Evolutionary conservation across 768 basidiomycete genomes (phyloP), one percentile per base, ranked within the genome.

Genomic region (Psilocybe cubensis): DNA sequence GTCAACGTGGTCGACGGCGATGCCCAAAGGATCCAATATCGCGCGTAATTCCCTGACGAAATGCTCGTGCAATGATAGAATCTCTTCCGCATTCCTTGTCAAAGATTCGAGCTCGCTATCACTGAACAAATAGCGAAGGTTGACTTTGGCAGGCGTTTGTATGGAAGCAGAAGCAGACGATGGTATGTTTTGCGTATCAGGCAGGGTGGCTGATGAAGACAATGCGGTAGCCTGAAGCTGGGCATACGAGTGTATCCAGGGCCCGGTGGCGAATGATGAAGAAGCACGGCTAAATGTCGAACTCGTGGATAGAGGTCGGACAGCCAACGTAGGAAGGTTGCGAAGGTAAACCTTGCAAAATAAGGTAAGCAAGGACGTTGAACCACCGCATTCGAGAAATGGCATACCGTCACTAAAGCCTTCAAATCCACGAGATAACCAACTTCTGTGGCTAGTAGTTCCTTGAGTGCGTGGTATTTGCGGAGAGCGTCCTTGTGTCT

Each of bases 401-500:
- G 12, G 72, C 82, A 58, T 69, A 93, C 94, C 61, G 82, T 80
- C 54, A 94, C 89, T 42, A 98, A 79, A 8, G 82, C 82, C 58
- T 86, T 83, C 65, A 98, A 72, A 72, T 96, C 94, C 50, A 79
- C 69, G 8, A 94, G 79, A 70, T 98, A 98, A 6, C 85, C 85
- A 18, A 85, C 76, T 76, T 98, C 96, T 0, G 94, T 96, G 56
- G 83, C 78, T 23, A 98, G 79, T 38, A 98, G 76, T 73, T 98
- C 96, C 62, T 85, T 79, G 48, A 98, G 81, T 5, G 93, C 90
- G 65, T 97, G 88, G 60, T 82, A 88, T 54, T 76, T 80, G 47
- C 85, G 70, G 12, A 77, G 62, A 31, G 76, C 66, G 46, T 87
- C 85, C 63, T 80, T 84, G 38, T 57, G 59, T 60, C 69, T 75